These are phyloP conservation scores for Aristolochia californica DNA, from an alignment of 164 flowering plant species.

Conservation along the genomic window DNA sequence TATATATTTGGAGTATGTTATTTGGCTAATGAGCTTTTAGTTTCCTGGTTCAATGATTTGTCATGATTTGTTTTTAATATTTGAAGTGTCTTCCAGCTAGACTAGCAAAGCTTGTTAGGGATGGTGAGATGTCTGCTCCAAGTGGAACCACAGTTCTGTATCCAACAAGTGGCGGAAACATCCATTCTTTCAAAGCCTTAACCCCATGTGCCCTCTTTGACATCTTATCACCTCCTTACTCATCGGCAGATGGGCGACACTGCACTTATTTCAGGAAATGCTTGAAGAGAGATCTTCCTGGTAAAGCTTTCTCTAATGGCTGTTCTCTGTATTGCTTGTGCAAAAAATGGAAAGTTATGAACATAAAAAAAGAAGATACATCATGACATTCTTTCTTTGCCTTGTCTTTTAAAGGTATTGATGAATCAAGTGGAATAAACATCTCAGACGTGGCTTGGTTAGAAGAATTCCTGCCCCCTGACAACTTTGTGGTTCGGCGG, in stretches of 20 bases:
- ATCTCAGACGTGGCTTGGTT: conserved; percentile 51
- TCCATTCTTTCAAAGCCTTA: conserved; percentile 58
- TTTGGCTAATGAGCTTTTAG: no score
- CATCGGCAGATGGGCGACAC: conserved; percentile 56
- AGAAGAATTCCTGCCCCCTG: conserved; percentile 66
- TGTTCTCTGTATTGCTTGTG: neutral
- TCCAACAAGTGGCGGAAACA: conserved; percentile 66
- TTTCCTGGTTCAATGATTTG: no score
- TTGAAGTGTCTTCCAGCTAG: conserved; percentile 29
- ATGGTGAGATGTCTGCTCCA: conserved; percentile 59
- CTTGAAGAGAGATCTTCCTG: conserved; percentile 30
- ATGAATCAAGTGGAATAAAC: conserved; percentile 30
- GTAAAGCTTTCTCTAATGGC: conserved; percentile 13
- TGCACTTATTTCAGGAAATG: conserved; percentile 49
- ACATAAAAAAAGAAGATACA: neutral
- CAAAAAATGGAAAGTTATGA: neutral
- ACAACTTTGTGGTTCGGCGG: conserved; percentile 57
- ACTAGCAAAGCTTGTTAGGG: conserved; percentile 51
- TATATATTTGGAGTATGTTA: no score
- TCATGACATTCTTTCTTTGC: neutral
- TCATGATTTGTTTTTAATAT: no score
- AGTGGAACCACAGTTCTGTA: conserved; percentile 52
- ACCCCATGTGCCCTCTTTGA: conserved; percentile 80
- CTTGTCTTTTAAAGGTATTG: conserved; percentile 22
- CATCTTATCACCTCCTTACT: conserved; percentile 62